Base-by-base conservation (phyloP, 2,329 filamentous ascomycete species). In the Zasmidium cellare region DNA sequence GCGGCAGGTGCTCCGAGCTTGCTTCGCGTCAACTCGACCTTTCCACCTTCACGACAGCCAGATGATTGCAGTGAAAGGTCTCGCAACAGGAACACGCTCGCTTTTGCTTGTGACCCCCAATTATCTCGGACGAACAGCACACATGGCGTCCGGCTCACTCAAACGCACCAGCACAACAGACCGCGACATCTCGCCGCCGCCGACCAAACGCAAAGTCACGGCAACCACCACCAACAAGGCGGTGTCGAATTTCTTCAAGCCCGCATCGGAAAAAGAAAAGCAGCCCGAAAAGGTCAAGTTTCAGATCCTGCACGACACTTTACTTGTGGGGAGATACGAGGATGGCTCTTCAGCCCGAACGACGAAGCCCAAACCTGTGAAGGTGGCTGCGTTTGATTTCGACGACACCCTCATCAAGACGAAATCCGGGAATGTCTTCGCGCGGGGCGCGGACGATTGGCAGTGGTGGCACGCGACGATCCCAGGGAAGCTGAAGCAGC, bases 331-430 rank as follows among this genome's bases (percentile, higher is more conserved):
- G n/a, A 86, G 83, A 59, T 92, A 91, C 70, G 53, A 68, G 64
- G 14, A 71, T 66, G 59, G 67, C 70, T 50, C 69, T 14, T 58
- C 57, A 9, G 44, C 54, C n/a, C n/a, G n/a, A 23, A 28, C 6
- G 35, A 22, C 53, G 22, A 59, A 62, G 25, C 57, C 64, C n/a
- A 66, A 61, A 51, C 79, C 80, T 51, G 73, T 73, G n/a, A 89
- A 87, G 70, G 80, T 91, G 54, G 88, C 87, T 0, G 87, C 86
- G 0, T 91, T 91, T 65, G 88, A 91, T 66, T 79, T 91, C 20
- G 94, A 99, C 72, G 94, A 90, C 7, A 99, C 94, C 0, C 77
- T 99, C 31, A 91, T 99, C 61, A 80, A 80, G 1, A 89, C 91
- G 0, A 82, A 85, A 3, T 96, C 92, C 0, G 92, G 92, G 7